These are phyloP conservation scores for Trametes punicea DNA, from an alignment of 768 basidiomycete genomes.

Conservation along the genomic window DNA sequence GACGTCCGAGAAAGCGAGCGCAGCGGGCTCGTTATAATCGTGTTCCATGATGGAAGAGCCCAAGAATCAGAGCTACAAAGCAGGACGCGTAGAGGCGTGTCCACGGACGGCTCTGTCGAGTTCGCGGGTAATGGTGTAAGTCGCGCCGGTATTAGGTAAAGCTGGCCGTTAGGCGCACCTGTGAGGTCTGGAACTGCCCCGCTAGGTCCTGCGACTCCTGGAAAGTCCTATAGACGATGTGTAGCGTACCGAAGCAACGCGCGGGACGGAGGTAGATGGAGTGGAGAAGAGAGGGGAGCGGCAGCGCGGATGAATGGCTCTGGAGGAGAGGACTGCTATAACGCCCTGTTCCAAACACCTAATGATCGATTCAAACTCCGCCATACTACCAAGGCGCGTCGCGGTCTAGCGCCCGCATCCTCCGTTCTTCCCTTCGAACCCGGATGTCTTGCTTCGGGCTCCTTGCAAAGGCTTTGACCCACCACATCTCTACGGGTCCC, in stretches of 20 bases:
- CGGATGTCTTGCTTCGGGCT: no score
- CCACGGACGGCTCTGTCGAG: neutral
- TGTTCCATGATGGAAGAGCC: slow-evolving; percentile 35
- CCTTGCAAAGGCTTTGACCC: no score
- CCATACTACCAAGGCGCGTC: slow-evolving; percentile 9
- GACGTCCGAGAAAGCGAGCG: slow-evolving; percentile 78
- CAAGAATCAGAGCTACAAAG: neutral
- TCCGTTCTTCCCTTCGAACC: slow-evolving; percentile 3
- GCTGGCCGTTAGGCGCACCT: slow-evolving; percentile 1
- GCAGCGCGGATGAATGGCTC: slow-evolving; percentile 7
- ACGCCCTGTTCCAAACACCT: slow-evolving; percentile 19
- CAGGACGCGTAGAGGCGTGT: slow-evolving; percentile 5
- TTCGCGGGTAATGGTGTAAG: slow-evolving; percentile 1
- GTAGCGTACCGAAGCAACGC: neutral
- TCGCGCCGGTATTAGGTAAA: slow-evolving; percentile 8
- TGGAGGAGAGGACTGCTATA: slow-evolving; percentile 16
- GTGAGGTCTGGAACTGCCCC: neutral
- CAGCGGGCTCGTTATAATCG: slow-evolving; percentile 55
- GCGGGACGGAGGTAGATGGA: neutral
- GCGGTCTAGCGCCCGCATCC: slow-evolving; percentile 14
- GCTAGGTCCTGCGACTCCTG: neutral
- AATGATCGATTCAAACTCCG: slow-evolving; percentile 19
- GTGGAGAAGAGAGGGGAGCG: neutral
- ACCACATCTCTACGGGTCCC: no score
- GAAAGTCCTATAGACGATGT: neutral